phyloP scores from a whole-genome alignment of 2,329 filamentous ascomycete species.

The Sclerotinia subarctica region DNA sequence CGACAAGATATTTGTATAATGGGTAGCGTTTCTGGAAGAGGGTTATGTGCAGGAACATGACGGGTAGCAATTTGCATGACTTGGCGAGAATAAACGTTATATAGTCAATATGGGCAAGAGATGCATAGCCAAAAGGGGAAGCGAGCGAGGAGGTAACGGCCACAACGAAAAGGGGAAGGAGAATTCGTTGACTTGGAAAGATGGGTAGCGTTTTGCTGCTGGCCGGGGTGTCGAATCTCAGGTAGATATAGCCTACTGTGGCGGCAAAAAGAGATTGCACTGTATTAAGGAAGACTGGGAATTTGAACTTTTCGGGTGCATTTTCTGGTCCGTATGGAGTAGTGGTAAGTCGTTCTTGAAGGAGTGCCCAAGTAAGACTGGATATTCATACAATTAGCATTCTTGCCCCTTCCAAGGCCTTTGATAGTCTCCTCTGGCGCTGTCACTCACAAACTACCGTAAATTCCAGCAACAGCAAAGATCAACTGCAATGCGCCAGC shows the following conservation, averaged over 20 bases:
- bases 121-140: conserved; percentile 93
- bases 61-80: conserved; percentile 96
- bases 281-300: conserved; percentile 93
- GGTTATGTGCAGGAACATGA: conserved; percentile 95
- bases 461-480: conserved; percentile 90
- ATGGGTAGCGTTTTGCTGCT: conserved; percentile 57
- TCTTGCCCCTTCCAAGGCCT: neutral
- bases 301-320: conserved; percentile 76
- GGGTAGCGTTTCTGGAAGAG: conserved; percentile 87
- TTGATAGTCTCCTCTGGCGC: neutral
- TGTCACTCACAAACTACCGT: conserved; percentile 79
- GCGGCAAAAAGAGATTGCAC: conserved; percentile 90
- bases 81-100: conserved; percentile 97
- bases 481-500: conserved; percentile 72
- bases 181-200: conserved; percentile 72
- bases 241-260: conserved; percentile 76
- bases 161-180: conserved; percentile 77
- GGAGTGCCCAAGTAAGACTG: conserved; percentile 90
- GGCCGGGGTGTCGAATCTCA: conserved; percentile 59
- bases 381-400: conserved; percentile 8
- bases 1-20: conserved; percentile 93
- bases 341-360: conserved; percentile 96
- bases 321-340: conserved; percentile 70
- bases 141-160: conserved; percentile 84
- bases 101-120: conserved; percentile 91